These are phyloP conservation scores for Mycena rosella DNA, from an alignment of 768 basidiomycete species.

Conservation along the genomic window DNA sequence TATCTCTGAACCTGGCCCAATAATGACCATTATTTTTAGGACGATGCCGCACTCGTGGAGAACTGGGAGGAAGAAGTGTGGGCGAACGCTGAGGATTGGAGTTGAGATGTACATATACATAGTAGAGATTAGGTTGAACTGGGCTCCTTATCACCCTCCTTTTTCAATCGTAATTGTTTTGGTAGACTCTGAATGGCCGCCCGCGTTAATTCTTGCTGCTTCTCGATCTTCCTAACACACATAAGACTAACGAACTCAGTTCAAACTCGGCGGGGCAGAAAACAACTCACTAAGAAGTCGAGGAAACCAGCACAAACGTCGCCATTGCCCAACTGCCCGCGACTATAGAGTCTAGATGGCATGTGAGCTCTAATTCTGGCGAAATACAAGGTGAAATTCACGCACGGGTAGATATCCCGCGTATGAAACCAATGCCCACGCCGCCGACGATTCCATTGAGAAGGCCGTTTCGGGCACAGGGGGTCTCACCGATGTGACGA, in stretches of 20 bases:
- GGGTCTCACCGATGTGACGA: constrained; percentile 74
- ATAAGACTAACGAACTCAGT: constrained; percentile 6
- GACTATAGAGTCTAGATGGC: constrained; percentile 64
- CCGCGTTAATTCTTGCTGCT: constrained; percentile 31
- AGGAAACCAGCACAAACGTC: constrained; percentile 75
- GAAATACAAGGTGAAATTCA: constrained; percentile 27
- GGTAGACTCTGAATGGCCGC: constrained; percentile 28
- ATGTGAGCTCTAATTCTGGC: constrained; percentile 1
- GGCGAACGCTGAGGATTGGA: constrained; percentile 57
- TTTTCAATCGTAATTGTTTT: constrained; percentile 34
- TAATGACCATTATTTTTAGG: constrained; percentile 48
- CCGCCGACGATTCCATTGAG: constrained; percentile 86
- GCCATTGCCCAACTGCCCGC: constrained; percentile 87
- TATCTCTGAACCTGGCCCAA: not conserved
- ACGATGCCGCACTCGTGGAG: constrained; percentile 79
- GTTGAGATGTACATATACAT: constrained; percentile 30
- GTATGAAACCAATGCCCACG: constrained; percentile 79
- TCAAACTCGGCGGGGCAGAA: not conserved
- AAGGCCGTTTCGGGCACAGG: constrained; percentile 82
- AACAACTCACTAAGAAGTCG: constrained; percentile 70
- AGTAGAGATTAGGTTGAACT: constrained; percentile 2
- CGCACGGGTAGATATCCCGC: constrained; percentile 75
- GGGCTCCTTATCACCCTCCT: constrained; percentile 29
- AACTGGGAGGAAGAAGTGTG: constrained; percentile 81
- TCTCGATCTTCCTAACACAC: constrained; percentile 9